Conservation (phyloP, 164 flowering plant genomes). For the Macadamia tetraphylla region DNA sequence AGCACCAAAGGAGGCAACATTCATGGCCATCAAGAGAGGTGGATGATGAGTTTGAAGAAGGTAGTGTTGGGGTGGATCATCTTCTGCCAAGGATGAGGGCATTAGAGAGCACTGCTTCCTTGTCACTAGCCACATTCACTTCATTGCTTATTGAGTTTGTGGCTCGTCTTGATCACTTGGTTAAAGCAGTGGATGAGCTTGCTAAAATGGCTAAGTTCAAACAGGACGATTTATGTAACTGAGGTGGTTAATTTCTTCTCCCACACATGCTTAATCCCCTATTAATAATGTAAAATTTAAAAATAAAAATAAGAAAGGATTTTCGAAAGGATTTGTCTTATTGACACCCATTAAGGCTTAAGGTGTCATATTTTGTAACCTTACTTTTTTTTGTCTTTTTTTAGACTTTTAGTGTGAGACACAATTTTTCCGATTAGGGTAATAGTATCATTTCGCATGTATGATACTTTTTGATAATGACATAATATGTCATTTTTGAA, state of each 20-base stretch:
- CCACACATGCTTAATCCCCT: background rate
- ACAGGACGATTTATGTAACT: conserved; percentile 1
- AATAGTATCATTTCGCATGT: too few relatives aligned
- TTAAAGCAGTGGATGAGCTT: conserved; percentile 52
- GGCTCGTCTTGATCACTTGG: conserved; percentile 61
- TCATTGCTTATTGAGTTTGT: conserved; percentile 62
- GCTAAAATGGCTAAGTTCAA: conserved; percentile 51
- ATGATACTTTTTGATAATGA: too few relatives aligned
- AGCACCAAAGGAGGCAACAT: conserved; percentile 27
- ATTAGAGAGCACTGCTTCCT: conserved; percentile 45
- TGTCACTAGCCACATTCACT: conserved; percentile 58
- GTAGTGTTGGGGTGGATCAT: conserved; percentile 7
- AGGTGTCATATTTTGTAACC: too few relatives aligned
- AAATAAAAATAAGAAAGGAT: too few relatives aligned
- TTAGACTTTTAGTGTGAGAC: too few relatives aligned
- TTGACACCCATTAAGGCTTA: too few relatives aligned
- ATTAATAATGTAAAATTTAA: background rate
- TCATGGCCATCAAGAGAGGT: conserved; percentile 37
- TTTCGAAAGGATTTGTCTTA: too few relatives aligned
- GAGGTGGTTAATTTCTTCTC: too few relatives aligned
- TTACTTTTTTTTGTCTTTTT: too few relatives aligned
- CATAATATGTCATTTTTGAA: too few relatives aligned
- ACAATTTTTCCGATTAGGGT: too few relatives aligned
- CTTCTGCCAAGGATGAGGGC: conserved; percentile 24
- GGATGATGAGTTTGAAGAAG: conserved; percentile 24